phyloP scores from a whole-genome alignment of 2,329 filamentous ascomycete genomes.

The Microthyrium microscopicum region DNA sequence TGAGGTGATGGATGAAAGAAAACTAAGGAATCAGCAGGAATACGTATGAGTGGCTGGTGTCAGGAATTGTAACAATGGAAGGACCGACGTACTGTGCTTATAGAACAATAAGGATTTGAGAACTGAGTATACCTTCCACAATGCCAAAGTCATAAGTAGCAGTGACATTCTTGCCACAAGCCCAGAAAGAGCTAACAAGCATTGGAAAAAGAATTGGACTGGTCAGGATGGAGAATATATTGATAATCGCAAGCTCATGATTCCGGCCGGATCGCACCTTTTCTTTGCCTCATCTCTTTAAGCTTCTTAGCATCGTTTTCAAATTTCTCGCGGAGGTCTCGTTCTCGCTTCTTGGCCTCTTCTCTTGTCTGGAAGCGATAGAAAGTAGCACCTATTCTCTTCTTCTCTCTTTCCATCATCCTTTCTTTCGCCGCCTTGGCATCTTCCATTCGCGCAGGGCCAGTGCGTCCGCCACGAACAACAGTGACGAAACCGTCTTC shows the following conservation, averaged over 20 bases:
- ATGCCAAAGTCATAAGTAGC: too few species aligned
- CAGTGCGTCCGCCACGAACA: conserved; percentile 54
- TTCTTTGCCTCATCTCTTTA: conserved; percentile 50
- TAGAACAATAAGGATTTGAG: too few species aligned
- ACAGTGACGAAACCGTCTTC: conserved; percentile 95
- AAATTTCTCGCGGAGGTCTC: conserved; percentile 52
- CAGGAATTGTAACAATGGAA: too few species aligned
- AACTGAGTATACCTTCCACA: too few species aligned
- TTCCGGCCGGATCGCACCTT: conserved; percentile 37
- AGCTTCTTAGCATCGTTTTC: conserved; percentile 62
- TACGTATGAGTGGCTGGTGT: too few species aligned
- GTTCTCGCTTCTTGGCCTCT: conserved; percentile 59
- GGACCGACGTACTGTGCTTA: too few species aligned
- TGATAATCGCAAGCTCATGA: not conserved
- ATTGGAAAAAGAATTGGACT: too few species aligned
- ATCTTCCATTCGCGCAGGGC: conserved; percentile 59
- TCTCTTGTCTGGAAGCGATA: conserved; percentile 74
- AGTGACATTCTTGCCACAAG: too few species aligned
- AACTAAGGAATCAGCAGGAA: too few species aligned
- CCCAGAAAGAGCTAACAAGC: too few species aligned
- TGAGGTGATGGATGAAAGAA: too few species aligned
- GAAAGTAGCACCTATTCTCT: conserved; percentile 51
- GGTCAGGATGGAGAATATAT: too few species aligned
- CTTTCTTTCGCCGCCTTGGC: conserved; percentile 45
- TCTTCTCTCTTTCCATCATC: conserved; percentile 40